Evolutionary conservation across 2,329 filamentous ascomycete species (phyloP).

Genomic region (Colletotrichum echinochloae): DNA sequence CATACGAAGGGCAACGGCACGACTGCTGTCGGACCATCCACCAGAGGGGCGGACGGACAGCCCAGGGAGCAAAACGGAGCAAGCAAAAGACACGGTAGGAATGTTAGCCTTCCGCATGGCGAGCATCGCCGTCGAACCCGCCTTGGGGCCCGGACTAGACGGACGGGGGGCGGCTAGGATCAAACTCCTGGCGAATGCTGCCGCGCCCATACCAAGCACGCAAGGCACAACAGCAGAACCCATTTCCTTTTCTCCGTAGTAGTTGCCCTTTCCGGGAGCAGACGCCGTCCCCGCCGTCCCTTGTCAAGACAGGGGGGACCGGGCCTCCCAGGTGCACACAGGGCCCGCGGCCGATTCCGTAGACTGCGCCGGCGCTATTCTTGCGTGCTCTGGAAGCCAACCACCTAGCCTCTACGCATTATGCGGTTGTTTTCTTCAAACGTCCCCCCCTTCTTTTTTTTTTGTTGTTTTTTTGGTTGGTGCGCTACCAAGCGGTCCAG

Average conservation of each 20-base stretch:
- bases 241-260: background rate
- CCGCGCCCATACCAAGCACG: slow-evolving; percentile 20
- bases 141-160: background rate
- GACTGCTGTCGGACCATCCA: background rate
- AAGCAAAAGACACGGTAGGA: background rate
- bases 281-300: slow-evolving; percentile 2
- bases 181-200: background rate
- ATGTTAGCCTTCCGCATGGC: slow-evolving; percentile 8
- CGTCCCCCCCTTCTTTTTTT: too few species aligned
- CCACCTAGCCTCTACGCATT: too few species aligned
- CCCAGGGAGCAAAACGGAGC: background rate
- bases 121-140: background rate
- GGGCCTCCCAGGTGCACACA: background rate
- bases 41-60: slow-evolving; percentile 18
- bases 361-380: background rate
- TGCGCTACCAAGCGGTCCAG: slow-evolving; percentile 8
- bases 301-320: slow-evolving; percentile 14
- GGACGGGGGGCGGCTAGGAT: slow-evolving; percentile 26
- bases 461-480: too few species aligned
- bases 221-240: background rate
- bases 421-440: too few species aligned
- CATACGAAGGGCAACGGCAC: too few species aligned
- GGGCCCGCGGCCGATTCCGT: background rate
- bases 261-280: slow-evolving; percentile 6
- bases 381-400: background rate